Evolutionary conservation across 2,329 filamentous ascomycete species (phyloP), one percentile per base, ranked within the genome.

Genomic region (Pseudofabraea citricarpa): DNA sequence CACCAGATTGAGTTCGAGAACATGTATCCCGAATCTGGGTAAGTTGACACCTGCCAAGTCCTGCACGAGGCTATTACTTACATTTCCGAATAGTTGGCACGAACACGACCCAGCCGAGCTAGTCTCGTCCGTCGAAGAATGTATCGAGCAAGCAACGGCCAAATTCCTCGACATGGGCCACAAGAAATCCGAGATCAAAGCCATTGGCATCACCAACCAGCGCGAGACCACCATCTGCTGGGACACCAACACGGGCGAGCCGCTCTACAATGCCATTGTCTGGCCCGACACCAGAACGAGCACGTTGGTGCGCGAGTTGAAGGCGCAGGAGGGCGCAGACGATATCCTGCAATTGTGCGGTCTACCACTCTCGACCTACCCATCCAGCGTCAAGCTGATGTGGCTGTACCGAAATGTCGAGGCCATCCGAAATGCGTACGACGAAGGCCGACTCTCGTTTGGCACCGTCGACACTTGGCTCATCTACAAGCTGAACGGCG

Each of bases 1-100:
- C 88, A 95, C 62, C 90, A 95, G 67, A 81, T 90, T 52, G 88
- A 94, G 63, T 90, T 95, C 59, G 79, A 81, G 52, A 90, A 95
- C 62, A 78, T 85, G 46, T 91, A 94, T 64, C 87, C 88, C 13
- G 74, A 90, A 48, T 84, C 90, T 52, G 90, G 90, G 86, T 93
- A 73, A 67, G 81, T 74, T 44, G 18, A n/a, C 10, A 20, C 15
- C n/a, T 37, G 15, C 21, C 16, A 3, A 32, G 13, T 15, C 9
- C 21, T n/a, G 19, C 8, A n/a, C 10, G 13, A 13, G 8, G 26
- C 29, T 35, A 31, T 13, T 22, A 5, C 13, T 24, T 20, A 13
- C 12, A 5, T 13, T 16, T 40, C 35, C 36, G 18, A 19, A 10
- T 8, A 90, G 86, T 61, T 91, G 86, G 87, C 85, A 91, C 64